Percentiles rank a stretch among this genome's conserved stretches.
phyloP scores from a whole-genome alignment of 108 stramenopile species.

The Discostella stelligeroides region DNA sequence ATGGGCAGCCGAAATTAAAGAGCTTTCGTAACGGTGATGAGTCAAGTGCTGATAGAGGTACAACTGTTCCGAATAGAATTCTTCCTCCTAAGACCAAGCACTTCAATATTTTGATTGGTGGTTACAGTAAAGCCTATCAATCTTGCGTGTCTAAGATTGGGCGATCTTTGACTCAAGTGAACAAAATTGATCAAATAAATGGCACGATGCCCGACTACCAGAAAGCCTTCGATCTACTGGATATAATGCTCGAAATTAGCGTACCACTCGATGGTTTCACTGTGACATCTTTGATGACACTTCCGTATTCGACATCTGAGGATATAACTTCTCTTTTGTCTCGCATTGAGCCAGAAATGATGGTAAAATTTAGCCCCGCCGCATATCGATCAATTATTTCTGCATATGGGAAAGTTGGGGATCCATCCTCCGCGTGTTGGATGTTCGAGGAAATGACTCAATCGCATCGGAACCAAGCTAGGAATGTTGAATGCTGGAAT shows the following conservation, averaged over 20 bases:
- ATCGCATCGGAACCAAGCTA: constrained; percentile 28
- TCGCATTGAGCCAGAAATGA: constrained; percentile 25
- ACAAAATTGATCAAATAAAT: constrained; percentile 13
- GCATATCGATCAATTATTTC: constrained; percentile 63
- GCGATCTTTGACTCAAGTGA: not conserved
- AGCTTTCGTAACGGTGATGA: not conserved
- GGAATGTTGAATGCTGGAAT: constrained; percentile 61
- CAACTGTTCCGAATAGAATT: not conserved
- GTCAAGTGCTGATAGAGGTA: constrained; percentile 2
- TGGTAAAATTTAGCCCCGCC: constrained; percentile 39
- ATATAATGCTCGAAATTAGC: constrained; percentile 47
- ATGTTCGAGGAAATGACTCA: constrained; percentile 53
- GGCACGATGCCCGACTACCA: constrained; percentile 2
- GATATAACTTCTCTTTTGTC: constrained; percentile 53
- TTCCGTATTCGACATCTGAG: constrained; percentile 37
- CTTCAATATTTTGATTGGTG: constrained; percentile 79
- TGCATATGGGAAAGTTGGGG: constrained; percentile 59
- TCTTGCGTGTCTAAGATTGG: constrained; percentile 4
- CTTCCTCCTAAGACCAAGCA: constrained; percentile 58
- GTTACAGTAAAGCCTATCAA: constrained; percentile 52
- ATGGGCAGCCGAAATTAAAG: not conserved
- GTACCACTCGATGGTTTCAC: constrained; percentile 65
- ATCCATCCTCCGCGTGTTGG: constrained; percentile 67
- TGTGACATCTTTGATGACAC: constrained; percentile 65
- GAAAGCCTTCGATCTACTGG: constrained; percentile 53